Conservation (phyloP, 225 moss, liverwort and hornwort species). For the Marchantia paleacea region DNA sequence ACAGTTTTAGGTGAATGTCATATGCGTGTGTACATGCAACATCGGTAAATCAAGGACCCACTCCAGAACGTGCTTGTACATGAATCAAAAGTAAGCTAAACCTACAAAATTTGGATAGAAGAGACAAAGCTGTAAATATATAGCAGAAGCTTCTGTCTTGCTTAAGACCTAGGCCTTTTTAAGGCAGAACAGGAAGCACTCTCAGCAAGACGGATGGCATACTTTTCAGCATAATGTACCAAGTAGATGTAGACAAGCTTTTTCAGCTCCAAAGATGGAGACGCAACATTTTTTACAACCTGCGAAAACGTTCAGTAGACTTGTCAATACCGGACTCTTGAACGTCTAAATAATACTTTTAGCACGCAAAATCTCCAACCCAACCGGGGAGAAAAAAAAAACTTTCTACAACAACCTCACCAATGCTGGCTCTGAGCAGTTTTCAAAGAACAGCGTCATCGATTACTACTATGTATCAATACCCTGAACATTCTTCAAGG, state of each 20-base stretch:
- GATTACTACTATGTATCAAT: background rate
- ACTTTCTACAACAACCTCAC: too few relatives aligned
- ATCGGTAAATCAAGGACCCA: background rate
- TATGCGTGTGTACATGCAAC: background rate
- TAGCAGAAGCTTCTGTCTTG: too few relatives aligned
- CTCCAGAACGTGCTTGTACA: background rate
- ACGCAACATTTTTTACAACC: constrained; percentile 98
- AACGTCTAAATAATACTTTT: background rate
- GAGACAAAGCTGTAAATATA: background rate
- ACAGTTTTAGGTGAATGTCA: background rate
- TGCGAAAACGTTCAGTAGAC: constrained; percentile 39
- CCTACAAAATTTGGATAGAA: background rate
- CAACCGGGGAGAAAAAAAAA: too few relatives aligned
- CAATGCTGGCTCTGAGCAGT: background rate
- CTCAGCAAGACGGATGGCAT: constrained; percentile 40
- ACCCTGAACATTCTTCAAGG: too few relatives aligned
- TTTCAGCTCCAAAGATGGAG: constrained; percentile 93
- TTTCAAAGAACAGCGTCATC: background rate
- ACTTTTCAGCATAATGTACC: constrained; percentile 99
- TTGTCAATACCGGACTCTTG: background rate
- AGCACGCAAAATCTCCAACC: too few relatives aligned
- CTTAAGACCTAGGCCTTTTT: background rate
- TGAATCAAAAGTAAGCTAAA: background rate
- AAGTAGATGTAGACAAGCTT: constrained; percentile 99
- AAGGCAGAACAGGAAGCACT: background rate